Evolutionary conservation across 2,329 filamentous ascomycete species (phyloP).

Genomic region (Colletotrichum sp.): DNA sequence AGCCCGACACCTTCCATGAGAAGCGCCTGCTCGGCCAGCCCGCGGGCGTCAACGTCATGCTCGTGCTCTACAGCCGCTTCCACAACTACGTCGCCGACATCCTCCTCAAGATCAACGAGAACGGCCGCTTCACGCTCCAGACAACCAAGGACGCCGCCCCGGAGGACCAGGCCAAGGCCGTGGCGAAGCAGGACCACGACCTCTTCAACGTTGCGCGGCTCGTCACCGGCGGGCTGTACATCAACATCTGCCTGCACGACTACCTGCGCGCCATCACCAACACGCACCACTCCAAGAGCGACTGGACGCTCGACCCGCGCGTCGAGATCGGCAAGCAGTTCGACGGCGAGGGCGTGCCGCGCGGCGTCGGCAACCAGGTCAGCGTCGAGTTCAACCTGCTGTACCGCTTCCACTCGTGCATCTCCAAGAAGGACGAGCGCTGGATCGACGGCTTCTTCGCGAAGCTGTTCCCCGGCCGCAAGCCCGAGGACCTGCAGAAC

Average conservation of each 20-base stretch:
- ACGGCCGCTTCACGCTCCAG: constrained; percentile 76
- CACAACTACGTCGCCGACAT: constrained; percentile 87
- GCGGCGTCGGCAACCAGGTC: constrained; percentile 70
- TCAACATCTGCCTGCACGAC: constrained; percentile 73
- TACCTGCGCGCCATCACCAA: constrained; percentile 68
- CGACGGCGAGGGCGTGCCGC: constrained; percentile 49
- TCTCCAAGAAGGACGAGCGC: constrained; percentile 64
- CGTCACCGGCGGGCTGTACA: constrained; percentile 76
- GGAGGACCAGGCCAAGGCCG: constrained; percentile 53
- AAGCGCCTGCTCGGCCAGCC: constrained; percentile 74
- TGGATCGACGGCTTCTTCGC: constrained; percentile 64
- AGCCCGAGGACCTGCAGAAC: constrained; percentile 33
- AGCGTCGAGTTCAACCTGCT: constrained; percentile 73
- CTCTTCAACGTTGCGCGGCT: constrained; percentile 80
- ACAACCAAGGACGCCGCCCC: constrained; percentile 26
- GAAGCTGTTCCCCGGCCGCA: constrained; percentile 43
- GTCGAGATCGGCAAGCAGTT: constrained; percentile 58
- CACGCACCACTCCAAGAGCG: constrained; percentile 61
- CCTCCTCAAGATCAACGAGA: constrained; percentile 83
- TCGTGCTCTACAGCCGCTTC: constrained; percentile 82
- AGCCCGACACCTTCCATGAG: constrained; percentile 75
- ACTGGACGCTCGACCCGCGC: constrained; percentile 69
- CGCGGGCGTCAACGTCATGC: constrained; percentile 68
- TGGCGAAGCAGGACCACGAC: constrained; percentile 77
- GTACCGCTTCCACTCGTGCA: constrained; percentile 69